Base-by-base conservation (phyloP, 2,329 filamentous ascomycete species). In the Lachnellula suecica region DNA sequence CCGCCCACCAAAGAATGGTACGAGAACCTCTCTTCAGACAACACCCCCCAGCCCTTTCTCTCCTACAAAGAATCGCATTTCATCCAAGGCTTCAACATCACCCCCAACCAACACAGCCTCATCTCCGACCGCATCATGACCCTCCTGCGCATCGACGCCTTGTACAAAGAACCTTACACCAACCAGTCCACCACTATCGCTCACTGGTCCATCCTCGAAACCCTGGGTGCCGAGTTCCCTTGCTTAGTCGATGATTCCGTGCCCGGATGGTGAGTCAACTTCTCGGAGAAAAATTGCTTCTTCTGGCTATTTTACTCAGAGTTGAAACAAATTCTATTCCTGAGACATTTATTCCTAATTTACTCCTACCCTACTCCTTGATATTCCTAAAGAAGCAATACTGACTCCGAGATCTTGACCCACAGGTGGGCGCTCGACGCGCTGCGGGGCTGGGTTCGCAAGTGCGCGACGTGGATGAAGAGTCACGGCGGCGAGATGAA, bases 261-360 rank as follows among this genome's bases (percentile, higher is more conserved):
- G 19, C 37, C 37, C 20, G 37, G 46, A 27, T 22, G 46, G 46
- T 25, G n/a, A 45, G n/a, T n/a, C n/a, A n/a, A n/a, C n/a, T n/a
- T n/a, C n/a, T n/a, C n/a, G n/a, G n/a, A n/a, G n/a, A n/a, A n/a
- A n/a, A n/a, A n/a, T n/a, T n/a, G n/a, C n/a, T n/a, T n/a, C n/a
- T n/a, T n/a, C n/a, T n/a, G n/a, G n/a, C n/a, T n/a, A n/a, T n/a
- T n/a, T n/a, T n/a, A n/a, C n/a, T n/a, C n/a, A n/a, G n/a, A n/a
- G n/a, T n/a, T n/a, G n/a, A n/a, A n/a, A n/a, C n/a, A n/a, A n/a
- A n/a, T n/a, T n/a, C n/a, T n/a, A n/a, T n/a, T n/a, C n/a, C n/a
- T n/a, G n/a, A n/a, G n/a, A n/a, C n/a, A n/a, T n/a, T n/a, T n/a
- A n/a, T n/a, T n/a, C n/a, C n/a, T n/a, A n/a, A n/a, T n/a, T n/a